These are phyloP conservation scores for Dactylonectria macrodidyma DNA, from an alignment of 2,329 filamentous ascomycete genomes.

Conservation along the genomic window DNA sequence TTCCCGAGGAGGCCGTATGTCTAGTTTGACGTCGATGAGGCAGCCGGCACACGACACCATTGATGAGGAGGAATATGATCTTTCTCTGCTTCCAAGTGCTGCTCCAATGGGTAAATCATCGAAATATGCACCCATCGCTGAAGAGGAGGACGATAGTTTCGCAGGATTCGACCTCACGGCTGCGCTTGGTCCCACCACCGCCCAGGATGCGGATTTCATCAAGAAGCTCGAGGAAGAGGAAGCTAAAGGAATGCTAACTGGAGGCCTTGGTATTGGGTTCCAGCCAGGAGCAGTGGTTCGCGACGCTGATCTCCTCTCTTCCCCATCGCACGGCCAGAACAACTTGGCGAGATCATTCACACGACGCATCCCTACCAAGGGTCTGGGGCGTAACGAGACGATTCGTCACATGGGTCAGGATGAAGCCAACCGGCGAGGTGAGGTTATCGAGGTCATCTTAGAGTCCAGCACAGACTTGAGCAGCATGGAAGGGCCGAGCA, in stretches of 20 bases:
- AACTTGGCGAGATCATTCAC: slow-evolving; percentile 61
- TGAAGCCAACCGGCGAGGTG: slow-evolving; percentile 72
- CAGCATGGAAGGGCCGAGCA: slow-evolving; percentile 62
- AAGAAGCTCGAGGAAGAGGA: slow-evolving; percentile 66
- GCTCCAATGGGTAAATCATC: slow-evolving; percentile 57
- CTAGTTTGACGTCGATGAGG: slow-evolving; percentile 46
- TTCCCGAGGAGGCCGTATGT: slow-evolving; percentile 44
- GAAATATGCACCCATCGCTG: slow-evolving; percentile 51
- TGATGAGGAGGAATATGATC: slow-evolving; percentile 61
- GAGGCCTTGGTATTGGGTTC: slow-evolving; percentile 71
- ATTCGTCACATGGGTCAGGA: slow-evolving; percentile 68
- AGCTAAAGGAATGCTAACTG: slow-evolving; percentile 68
- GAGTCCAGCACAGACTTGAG: slow-evolving; percentile 66
- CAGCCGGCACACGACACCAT: slow-evolving; percentile 48
- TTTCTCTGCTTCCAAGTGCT: slow-evolving; percentile 60
- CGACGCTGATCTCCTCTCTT: slow-evolving; percentile 65
- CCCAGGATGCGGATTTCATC: slow-evolving; percentile 62
- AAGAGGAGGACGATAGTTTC: slow-evolving; percentile 51
- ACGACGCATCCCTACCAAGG: slow-evolving; percentile 46
- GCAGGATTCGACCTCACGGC: slow-evolving; percentile 63
- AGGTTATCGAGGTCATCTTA: slow-evolving; percentile 72
- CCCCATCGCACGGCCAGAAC: slow-evolving; percentile 51
- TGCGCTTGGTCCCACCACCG: slow-evolving; percentile 61
- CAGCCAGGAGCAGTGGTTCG: slow-evolving; percentile 62
- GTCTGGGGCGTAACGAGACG: slow-evolving; percentile 54